Evolutionary conservation across 2,329 filamentous ascomycete species (phyloP).

Genomic region (Hirsutella minnesotensis): DNA sequence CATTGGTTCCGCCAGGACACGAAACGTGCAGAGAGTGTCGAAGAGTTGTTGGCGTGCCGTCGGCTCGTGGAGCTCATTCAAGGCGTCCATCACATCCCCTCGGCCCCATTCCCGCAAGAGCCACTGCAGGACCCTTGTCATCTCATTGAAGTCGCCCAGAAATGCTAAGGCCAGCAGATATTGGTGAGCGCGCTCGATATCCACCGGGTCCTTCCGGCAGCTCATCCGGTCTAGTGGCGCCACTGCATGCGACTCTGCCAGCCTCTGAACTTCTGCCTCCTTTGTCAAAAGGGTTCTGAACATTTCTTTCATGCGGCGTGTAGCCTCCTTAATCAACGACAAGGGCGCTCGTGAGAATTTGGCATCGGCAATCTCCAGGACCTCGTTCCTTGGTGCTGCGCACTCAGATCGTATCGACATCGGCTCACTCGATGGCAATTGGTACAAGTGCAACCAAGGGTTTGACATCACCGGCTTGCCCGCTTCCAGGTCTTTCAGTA

Average conservation of each 20-base stretch:
- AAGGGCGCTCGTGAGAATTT: background rate
- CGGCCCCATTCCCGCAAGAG: constrained; percentile 35
- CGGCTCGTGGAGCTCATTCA: constrained; percentile 21
- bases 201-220: constrained; percentile 19
- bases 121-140: constrained; percentile 48
- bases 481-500: constrained; percentile 9
- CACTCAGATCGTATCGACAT: background rate
- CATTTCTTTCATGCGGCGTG: constrained; percentile 13
- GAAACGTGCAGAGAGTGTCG: constrained; percentile 33
- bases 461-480: constrained; percentile 4
- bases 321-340: constrained; percentile 10
- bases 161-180: constrained; percentile 54
- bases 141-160: constrained; percentile 45
- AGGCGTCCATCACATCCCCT: constrained; percentile 20
- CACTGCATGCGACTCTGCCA: constrained; percentile 11
- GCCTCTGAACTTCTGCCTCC: constrained; percentile 11
- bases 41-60: constrained; percentile 20
- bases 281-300: constrained; percentile 13
- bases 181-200: constrained; percentile 32
- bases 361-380: background rate
- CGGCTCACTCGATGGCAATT: background rate
- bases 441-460: constrained; percentile 3
- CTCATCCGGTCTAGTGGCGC: constrained; percentile 20
- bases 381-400: background rate
- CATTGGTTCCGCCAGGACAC: constrained; percentile 32